Base-by-base conservation (phyloP, 495 filamentous ascomycete genomes). In the Tuber indicum region DNA sequence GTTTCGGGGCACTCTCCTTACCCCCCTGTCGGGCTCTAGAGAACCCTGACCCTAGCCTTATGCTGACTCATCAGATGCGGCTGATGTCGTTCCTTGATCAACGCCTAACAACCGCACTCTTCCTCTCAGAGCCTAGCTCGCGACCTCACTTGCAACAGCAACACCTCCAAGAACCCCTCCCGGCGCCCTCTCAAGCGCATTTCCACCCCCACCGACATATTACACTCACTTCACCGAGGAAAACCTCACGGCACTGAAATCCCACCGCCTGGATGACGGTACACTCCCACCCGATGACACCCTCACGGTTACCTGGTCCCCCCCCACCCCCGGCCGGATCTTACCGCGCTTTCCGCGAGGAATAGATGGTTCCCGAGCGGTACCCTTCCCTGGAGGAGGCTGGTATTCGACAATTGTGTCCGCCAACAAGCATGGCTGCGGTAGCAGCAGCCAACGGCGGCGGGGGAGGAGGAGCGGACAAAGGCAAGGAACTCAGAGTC, bases 151-250 rank as follows among this genome's bases (percentile, higher is more conserved):
- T 47, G 32, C n/a, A 2, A 19, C 41, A 75, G 52, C 23, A 45
- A 41, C 70, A 46, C 23, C 76, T 83, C 46, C 83, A 89, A 72
- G 86, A 86, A 78, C 86, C 86, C 76, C 77, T 7, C 76, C 83
- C 43, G 82, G 87, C 42, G 85, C 88, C n/a, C 81, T 84, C 46
- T 85, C 86, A n/a, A 86, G 88, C 19, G 86, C 89, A 42, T 94
- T 94, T 85, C 95, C 96, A 26, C 88, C 92, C 23, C 96, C 96
- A 6, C 96, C 96, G 32, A 91, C 92, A 5, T 94, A 97, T 86
- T 98, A 93, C 89, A 91, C 92, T 78, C 87, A 91, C 83, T 98
- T 98, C 86, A 97, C 93, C 0, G 81, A 89, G 5, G 89, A 91
- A 0, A 97, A 97, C 84, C 81, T 96, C 76, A 84, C 89, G 41